These are phyloP conservation scores for Debaryomyces hansenii DNA, from an alignment of 805 yeast genomes.

Conservation along the genomic window DNA sequence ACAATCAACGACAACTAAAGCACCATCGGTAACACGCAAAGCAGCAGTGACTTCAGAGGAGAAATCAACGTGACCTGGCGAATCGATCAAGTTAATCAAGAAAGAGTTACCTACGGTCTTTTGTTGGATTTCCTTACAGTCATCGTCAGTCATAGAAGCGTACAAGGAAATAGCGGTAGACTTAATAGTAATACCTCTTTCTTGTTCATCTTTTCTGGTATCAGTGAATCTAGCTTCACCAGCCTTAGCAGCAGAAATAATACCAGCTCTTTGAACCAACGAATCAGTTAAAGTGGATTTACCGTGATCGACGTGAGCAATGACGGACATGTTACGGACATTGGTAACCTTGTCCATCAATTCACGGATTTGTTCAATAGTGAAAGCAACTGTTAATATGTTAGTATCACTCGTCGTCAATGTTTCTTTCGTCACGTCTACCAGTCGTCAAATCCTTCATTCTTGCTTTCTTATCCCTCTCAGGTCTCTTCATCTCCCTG, in stretches of 20 bases:
- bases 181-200: conserved; percentile 99
- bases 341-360: conserved; percentile 99
- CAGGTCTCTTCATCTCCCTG: neutral
- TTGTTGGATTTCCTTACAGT: conserved; percentile 87
- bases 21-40: conserved; percentile 99
- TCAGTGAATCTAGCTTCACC: conserved; percentile 99
- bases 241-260: conserved; percentile 98
- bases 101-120: conserved; percentile 90
- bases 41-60: conserved; percentile 99
- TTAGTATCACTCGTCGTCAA: conserved; percentile 21
- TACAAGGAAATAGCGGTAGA: conserved; percentile 97
- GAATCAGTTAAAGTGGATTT: conserved; percentile 99
- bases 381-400: conserved; percentile 44
- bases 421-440: neutral
- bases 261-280: conserved; percentile 98
- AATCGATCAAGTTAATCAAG: conserved; percentile 97
- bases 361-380: conserved; percentile 87
- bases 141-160: conserved; percentile 85
- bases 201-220: conserved; percentile 99
- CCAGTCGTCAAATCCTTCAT: neutral
- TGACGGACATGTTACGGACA: conserved; percentile 99
- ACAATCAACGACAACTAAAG: conserved; percentile 98
- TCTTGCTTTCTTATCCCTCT: neutral
- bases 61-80: conserved; percentile 99
- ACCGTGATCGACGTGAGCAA: conserved; percentile 99